Evolutionary conservation across 192 early-diverging fungal genomes (phyloP).

Genomic region (Umbelopsis vinacea): DNA sequence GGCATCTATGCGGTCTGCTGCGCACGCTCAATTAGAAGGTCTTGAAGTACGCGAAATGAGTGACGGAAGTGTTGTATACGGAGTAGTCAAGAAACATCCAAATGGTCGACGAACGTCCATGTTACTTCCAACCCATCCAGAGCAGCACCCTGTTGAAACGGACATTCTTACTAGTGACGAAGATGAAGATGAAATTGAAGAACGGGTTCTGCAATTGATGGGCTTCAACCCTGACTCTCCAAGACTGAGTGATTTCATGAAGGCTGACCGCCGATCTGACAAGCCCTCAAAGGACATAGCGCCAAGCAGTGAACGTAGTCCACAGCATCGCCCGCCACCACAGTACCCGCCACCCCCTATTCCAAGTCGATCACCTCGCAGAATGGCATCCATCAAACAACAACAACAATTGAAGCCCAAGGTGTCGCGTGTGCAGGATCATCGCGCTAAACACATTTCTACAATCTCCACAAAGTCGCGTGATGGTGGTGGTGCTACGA

Average conservation of each 20-base stretch:
- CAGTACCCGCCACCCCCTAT: constrained; percentile 31
- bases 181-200: constrained; percentile 31
- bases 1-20: constrained; percentile 7
- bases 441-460: constrained; percentile 25
- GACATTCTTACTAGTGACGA: constrained; percentile 17
- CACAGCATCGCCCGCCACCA: neutral
- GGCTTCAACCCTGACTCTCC: constrained; percentile 10
- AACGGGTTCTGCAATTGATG: constrained; percentile 28
- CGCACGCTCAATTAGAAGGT: constrained; percentile 30
- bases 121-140: constrained; percentile 6
- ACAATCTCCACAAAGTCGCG: neutral
- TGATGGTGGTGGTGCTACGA: constrained; percentile 1
- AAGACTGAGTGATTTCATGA: neutral
- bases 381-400: constrained; percentile 18
- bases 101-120: constrained; percentile 33
- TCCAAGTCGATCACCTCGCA: constrained; percentile 32
- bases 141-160: neutral
- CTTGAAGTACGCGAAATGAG: constrained; percentile 44
- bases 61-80: constrained; percentile 40
- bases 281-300: neutral
- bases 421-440: constrained; percentile 21
- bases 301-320: neutral
- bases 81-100: constrained; percentile 33
- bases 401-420: constrained; percentile 7
- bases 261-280: neutral